Evolutionary conservation across 2,329 filamentous ascomycete genomes (phyloP).

Genomic region (Cordyceps pruinosa): DNA sequence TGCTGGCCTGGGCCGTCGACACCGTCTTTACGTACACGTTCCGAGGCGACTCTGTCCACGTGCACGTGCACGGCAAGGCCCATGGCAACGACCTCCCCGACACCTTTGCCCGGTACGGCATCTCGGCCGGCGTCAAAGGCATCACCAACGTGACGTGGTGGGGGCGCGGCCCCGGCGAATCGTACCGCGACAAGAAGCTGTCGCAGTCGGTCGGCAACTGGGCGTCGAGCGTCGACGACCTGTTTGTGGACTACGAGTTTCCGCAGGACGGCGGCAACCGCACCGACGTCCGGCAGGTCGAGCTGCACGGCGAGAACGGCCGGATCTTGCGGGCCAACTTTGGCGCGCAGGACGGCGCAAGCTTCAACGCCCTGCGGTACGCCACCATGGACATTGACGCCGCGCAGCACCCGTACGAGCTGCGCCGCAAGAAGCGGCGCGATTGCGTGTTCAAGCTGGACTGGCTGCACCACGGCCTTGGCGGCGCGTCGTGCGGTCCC

Average conservation of each 20-base stretch:
- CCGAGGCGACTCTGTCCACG: slow-evolving; percentile 37
- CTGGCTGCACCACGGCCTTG: slow-evolving; percentile 55
- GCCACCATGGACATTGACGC: slow-evolving; percentile 45
- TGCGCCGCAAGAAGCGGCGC: slow-evolving; percentile 40
- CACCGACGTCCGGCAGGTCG: slow-evolving; percentile 56
- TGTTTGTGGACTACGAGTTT: slow-evolving; percentile 58
- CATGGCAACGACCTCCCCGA: slow-evolving; percentile 42
- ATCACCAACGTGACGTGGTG: slow-evolving; percentile 50
- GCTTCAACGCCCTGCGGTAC: slow-evolving; percentile 53
- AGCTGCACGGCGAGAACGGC: slow-evolving; percentile 31
- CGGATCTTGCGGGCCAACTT: slow-evolving; percentile 38
- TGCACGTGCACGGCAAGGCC: slow-evolving; percentile 43
- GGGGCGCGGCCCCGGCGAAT: slow-evolving; percentile 59
- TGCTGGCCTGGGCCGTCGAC: slow-evolving; percentile 54
- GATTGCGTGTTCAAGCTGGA: slow-evolving; percentile 53
- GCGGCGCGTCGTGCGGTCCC: slow-evolving; percentile 56
- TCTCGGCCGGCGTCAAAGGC: slow-evolving; percentile 40
- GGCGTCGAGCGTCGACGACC: slow-evolving; percentile 36
- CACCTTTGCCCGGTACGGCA: slow-evolving; percentile 57
- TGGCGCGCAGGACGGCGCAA: slow-evolving; percentile 39
- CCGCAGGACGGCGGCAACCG: slow-evolving; percentile 62
- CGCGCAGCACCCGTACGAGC: slow-evolving; percentile 53
- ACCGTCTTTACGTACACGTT: slow-evolving; percentile 50
- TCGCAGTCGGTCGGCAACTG: slow-evolving; percentile 53
- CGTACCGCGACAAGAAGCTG: slow-evolving; percentile 59